phyloP scores from a whole-genome alignment of 1,284 basidiomycete species.

The Vanrija pseudolonga region DNA sequence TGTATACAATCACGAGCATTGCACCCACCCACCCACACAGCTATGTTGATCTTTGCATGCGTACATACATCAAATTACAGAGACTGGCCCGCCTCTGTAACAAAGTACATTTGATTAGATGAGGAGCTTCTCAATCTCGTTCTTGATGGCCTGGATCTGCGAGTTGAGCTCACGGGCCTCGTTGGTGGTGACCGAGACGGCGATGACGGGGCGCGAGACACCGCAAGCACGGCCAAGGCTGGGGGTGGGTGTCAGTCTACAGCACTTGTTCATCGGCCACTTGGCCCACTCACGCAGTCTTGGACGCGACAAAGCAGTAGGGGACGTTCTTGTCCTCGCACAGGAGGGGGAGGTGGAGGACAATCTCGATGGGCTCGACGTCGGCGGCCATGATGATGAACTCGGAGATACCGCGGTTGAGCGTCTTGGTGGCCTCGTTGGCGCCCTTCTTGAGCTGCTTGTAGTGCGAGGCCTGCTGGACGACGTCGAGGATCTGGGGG shows the following conservation, averaged over 20 bases:
- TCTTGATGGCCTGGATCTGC: constrained; percentile 87
- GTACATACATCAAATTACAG: too few species aligned
- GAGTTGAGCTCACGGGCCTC: constrained; percentile 88
- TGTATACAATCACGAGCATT: too few species aligned
- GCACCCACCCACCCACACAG: too few species aligned
- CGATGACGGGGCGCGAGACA: constrained; percentile 91
- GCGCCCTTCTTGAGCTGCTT: constrained; percentile 93
- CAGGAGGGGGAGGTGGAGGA: constrained; percentile 92
- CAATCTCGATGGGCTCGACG: constrained; percentile 95
- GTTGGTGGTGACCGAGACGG: constrained; percentile 91
- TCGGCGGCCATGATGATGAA: constrained; percentile 98
- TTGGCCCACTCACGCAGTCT: not conserved
- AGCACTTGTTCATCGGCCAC: too few species aligned
- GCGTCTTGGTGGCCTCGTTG: constrained; percentile 76
- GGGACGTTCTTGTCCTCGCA: constrained; percentile 99
- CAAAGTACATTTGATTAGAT: constrained; percentile 42
- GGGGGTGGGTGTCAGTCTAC: not conserved
- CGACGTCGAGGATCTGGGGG: constrained; percentile 76
- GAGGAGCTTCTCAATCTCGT: constrained; percentile 75
- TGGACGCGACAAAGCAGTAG: constrained; percentile 82
- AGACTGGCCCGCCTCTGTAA: too few species aligned
- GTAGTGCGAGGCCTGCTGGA: constrained; percentile 78
- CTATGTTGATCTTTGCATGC: too few species aligned
- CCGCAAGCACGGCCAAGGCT: constrained; percentile 94
- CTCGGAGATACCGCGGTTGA: constrained; percentile 92